Evolutionary conservation across 2,329 filamentous ascomycete genomes (phyloP), one percentile per base, ranked within the genome.

Genomic region (Microdochium bolleyi): DNA sequence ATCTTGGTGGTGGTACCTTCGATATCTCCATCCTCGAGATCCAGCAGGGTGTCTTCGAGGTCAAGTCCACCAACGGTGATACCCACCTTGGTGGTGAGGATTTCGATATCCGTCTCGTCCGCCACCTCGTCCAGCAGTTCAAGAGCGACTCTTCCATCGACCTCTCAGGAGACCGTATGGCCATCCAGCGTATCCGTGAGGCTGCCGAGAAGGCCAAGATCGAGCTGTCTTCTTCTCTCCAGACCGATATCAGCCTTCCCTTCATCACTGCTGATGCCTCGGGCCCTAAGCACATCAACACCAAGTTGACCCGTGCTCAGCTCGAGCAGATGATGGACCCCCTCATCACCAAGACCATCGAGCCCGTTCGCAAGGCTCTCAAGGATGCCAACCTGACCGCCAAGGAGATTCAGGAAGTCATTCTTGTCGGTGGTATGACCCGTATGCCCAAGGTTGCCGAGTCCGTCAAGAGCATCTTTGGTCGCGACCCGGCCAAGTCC

Each of bases 121-220:
- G 91, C 69, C 87, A 96, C 81, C 81, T 97, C 55, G 90, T 96
- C 60, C 81, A 90, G 72, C 86, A 95, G 69, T 97, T 96, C 83
- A 96, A 96, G 88, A 92, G 90, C 76, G 89, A 95, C 62, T 90
- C 89, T 59, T 87, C 88, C 58, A 88, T 96, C 60, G 92, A 97
- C 70, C 84, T 97, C 62, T 88, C 90, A 55, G 77, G 75, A 67
- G 92, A 97, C 79, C 91, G 92, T 72, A 96, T 96, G 92, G 92
- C 92, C 64, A 95, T 97, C 69, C 92, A 96, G 83, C 87, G 92
- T 84, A 96, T 97, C 72, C 92, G 92, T 77, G 92, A 96, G 79
- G 92, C 92, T 62, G 91, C 92, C 62, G 92, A 97, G 83, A 96
- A 96, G 85, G 92, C 92, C 70, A 97, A 97, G 89, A 96, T 96